Evolutionary conservation across 129 eudicot species (phyloP), one percentile per base, ranked within the genome.

Genomic region (Rutidosis leptorrhynchoides): DNA sequence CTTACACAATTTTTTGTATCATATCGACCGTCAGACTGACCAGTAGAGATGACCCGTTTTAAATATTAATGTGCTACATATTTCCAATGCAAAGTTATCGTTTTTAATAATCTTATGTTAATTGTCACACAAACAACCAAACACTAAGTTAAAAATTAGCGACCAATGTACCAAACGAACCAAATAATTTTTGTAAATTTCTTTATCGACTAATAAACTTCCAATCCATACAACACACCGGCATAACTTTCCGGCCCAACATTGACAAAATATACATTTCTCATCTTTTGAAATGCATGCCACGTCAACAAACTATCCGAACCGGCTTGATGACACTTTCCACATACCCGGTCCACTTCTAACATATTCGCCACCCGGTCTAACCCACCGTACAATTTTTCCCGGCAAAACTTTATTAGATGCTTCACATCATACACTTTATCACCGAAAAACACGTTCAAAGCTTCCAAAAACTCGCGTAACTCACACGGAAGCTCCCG

Each of bases 301-400:
- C 90, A 84, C 58, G 96, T 88, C 81, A 88, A 69, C 86, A 88
- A 73, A 55, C 96, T 84, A 67, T 88, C 91, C 15, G 96, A 88
- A 40, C 95, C 90, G 68, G 95, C 95, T 54, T 87, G 70, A 49
- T 87, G 95, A 32, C 88, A 81, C 65, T 84, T 84, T n/a, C 95
- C 95, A 16, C 73, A 90, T 19, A 63, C 95, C 82, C 95, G 85
- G 60, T 74, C 45, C 83, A 84, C 95, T 5, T 82, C 61, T 1
- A 87, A 70, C 15, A 83, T 48, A 33, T 32, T 24, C 11, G 90
- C 85, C 28, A 87, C 84, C 79, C 88, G 83, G 72, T 87, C 95
- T 67, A 87, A 54, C 15, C 95, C 95, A 6, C 95, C 95, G 42
- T 84, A 82, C 77, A 87, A 54, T 26, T 75, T 77, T 4, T 46